phyloP scores from a whole-genome alignment of 768 basidiomycete species.

The Pulveroboletus sp. region DNA sequence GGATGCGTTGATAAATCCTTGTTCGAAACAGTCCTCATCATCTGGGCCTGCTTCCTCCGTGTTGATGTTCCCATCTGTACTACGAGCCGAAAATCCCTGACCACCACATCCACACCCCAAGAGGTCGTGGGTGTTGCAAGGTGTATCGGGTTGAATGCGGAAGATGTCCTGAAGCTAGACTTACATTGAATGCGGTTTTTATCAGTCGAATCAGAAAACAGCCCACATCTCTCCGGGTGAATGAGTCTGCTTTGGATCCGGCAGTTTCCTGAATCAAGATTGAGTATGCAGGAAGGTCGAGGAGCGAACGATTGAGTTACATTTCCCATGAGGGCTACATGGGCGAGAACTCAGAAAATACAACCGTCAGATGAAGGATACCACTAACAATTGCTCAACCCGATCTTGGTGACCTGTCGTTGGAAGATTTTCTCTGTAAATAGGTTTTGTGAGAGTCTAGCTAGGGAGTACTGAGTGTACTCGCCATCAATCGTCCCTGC shows the following conservation, averaged over 20 bases:
- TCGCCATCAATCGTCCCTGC: constrained; percentile 87
- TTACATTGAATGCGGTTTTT: constrained; percentile 1
- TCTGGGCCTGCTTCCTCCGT: constrained; percentile 27
- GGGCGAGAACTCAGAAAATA: constrained; percentile 8
- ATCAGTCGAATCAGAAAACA: background rate
- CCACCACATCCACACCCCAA: constrained; percentile 71
- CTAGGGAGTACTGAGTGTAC: constrained; percentile 7
- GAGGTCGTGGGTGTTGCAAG: constrained; percentile 91
- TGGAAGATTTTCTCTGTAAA: constrained; percentile 83
- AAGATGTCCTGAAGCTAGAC: constrained; percentile 87
- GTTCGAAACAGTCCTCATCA: constrained; percentile 27
- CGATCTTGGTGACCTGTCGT: constrained; percentile 91
- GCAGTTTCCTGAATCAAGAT: constrained; percentile 35
- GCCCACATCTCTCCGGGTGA: constrained; percentile 79
- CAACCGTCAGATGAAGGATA: constrained; percentile 6
- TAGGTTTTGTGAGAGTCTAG: constrained; percentile 1
- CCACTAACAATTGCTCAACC: constrained; percentile 76
- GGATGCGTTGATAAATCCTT: constrained; percentile 64
- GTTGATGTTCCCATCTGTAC: constrained; percentile 5
- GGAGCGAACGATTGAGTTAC: constrained; percentile 36
- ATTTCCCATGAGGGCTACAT: constrained; percentile 73
- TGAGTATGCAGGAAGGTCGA: constrained; percentile 5
- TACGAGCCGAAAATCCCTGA: constrained; percentile 1
- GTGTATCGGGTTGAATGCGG: constrained; percentile 71
- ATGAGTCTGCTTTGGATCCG: constrained; percentile 75